Base-by-base conservation (phyloP, 768 basidiomycete genomes). In the Dioszegia crocea region DNA sequence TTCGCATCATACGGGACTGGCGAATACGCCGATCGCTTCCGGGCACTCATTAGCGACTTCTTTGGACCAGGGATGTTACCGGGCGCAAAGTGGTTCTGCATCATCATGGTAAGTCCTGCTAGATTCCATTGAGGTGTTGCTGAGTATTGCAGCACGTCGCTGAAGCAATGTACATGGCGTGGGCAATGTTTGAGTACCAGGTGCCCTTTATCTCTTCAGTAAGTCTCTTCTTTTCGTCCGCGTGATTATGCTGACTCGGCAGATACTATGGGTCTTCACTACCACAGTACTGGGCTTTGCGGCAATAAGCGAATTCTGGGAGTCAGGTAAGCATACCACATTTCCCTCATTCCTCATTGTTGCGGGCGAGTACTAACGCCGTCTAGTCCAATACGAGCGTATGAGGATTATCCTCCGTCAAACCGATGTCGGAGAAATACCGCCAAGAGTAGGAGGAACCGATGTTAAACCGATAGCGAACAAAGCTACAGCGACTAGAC, bases 231-330 rank as follows among this genome's bases (percentile, higher is more conserved):
- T 45, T 31, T 6, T 5, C 14, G 8, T 31, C 50, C 1, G 23
- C 11, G 23, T 21, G 31, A 2, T 26, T 5, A 19, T 2, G 27
- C 55, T 56, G 27, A 47, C 26, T 4, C 16, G 11, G 6, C 52
- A 67, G 66, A 36, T 59, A 48, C 59, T 64, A 56, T 67, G 66
- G 66, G 45, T 67, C 17, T 30, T 67, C 17, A 59, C 60, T 6
- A 46, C 55, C 16, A 27, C 39, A 6, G n/a, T 43, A 2, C 16
- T 62, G 17, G 66, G 66, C 10, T 44, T 62, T 14, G 63, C 49
- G 2, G 24, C 49, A 14, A 55, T 62, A 1, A 62, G 29, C 51
- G 66, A 67, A 40, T 67, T 61, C 51, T 58, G 45, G 49, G 66
- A 67, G 33, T 62, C 54, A 8, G 56, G 66, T 67, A 29, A 51